Base-by-base conservation (phyloP, 23 red algal species). In the Chondrus crispus region DNA sequence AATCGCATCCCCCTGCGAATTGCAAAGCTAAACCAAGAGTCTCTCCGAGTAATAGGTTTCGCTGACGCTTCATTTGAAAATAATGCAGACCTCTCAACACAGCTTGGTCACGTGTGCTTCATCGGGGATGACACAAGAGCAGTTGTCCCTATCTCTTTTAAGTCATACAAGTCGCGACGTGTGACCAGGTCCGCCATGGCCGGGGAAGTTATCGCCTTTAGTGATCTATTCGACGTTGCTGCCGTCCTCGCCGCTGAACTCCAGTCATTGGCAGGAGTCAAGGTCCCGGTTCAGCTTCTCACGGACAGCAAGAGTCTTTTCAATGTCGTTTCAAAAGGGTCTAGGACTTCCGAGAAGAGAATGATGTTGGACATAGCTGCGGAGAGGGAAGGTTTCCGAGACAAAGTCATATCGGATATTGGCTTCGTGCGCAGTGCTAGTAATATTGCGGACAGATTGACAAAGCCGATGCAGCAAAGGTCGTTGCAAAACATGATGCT, bases 341-440 rank as follows among this genome's bases (percentile, higher is more conserved):
- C 78, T 28, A 0, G 78, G 28, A 62, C 53, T 19, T 83, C 78
- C 46, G 78, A 62, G 40, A 83, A 62, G 1, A 53, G 78, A 1
- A 53, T n/a, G 78, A 83, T 83, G 78, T 38, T 83, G 53, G 53
- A 2, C 57, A 83, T 62, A 60, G 78, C 78, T 26, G 78, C 78
- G n/a, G 0, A 12, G 28, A 7, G 10, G n/a, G 78, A 68, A 83
- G 78, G 52, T 1, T 83, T 83, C 52, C 40, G 40, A 19, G 46
- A 83, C 1, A n/a, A 1, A 28, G 45, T 47, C 8, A 62, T 60
- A 6, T 62, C 2, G 46, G 78, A 62, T 1, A 62, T 83, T 16
- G 78, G 78, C 52, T 83, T 83, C 33, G 71, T 83, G 24, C 12
- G 78, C 8, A 83, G 78, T 83, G 24, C 0, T 8, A 28, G 32